Base-by-base conservation (phyloP, 148 eudicot genomes). In the Vaccinium corymbosum region DNA sequence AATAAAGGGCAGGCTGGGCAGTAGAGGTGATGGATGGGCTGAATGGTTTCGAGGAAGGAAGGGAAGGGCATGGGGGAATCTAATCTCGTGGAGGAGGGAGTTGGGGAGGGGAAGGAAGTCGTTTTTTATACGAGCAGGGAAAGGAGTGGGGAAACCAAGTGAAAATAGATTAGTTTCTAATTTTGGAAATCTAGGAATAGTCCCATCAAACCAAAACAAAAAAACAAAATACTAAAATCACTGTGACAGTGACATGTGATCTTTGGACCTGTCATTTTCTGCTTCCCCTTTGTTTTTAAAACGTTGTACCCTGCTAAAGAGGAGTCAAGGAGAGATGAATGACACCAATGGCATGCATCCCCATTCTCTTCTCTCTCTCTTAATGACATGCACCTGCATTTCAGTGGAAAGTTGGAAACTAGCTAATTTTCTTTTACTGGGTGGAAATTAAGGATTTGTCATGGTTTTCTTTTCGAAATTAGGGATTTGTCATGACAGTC, bases 41-140 rank as follows among this genome's bases (percentile, higher is more conserved):
- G 49, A 15, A 85, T 80, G 55, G 25, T 80, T 83, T 83, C 80
- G 53, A 79, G 83, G 81, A 80, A 78, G 78, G 78, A 70, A 78
- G 53, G 73, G 83, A 80, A 83, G 72, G 78, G 78, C 80, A 78
- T 81, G 70, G 66, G 70, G 66, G 85, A 78, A 83, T 81, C 85
- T 78, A 78, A 83, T 81, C 85, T 78, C 78, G 61, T 80, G 82
- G 32, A 35, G 38, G 38, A 77, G 59, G 51, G 42, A 76, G 8
- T 0, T 9, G 14, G 51, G 42, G 38, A 20, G 53, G 25, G 22
- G 2, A 62, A 27, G 59, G 46, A 79, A 61, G 38, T 59, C 38
- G 46, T 17, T 16, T 29, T 56, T 94, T 92, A 92, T 87, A 94
- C 95, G 2, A 91, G 89, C 92, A 94, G 74, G 86, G 94, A 78